Conservation (phyloP, 306 rosid genomes). For the Cucumis sativus region DNA sequence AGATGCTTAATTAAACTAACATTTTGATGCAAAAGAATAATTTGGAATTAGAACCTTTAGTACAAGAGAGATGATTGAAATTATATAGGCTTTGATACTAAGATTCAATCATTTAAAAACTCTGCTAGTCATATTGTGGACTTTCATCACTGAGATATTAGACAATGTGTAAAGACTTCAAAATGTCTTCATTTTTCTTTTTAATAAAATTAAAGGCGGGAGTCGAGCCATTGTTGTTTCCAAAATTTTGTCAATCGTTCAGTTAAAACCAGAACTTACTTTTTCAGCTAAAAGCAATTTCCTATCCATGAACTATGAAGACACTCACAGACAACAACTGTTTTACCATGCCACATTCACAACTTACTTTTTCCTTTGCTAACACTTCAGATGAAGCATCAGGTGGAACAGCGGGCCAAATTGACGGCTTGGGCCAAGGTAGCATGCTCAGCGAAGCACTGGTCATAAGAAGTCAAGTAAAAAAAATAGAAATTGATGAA, state of each 20-base stretch:
- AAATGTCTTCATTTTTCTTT: neutral
- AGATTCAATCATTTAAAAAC: neutral
- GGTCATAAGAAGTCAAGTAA: slow-evolving; percentile 13
- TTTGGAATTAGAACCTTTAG: neutral
- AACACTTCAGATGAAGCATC: slow-evolving; percentile 81
- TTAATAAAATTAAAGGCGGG: neutral
- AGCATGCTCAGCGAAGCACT: slow-evolving; percentile 96
- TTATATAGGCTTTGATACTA: neutral
- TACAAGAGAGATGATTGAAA: neutral
- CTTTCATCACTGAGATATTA: neutral
- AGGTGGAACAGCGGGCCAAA: slow-evolving; percentile 83
- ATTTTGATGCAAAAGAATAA: neutral
- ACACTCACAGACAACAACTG: neutral
- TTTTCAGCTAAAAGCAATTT: neutral
- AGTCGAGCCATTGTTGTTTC: neutral
- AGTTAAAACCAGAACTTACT: neutral
- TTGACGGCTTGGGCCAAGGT: slow-evolving; percentile 95
- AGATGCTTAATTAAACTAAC: neutral
- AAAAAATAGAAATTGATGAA: neutral
- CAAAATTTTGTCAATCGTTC: neutral
- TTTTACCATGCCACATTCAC: neutral
- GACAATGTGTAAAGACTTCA: neutral
- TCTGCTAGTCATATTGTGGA: neutral
- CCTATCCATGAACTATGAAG: neutral
- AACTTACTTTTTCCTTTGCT: slow-evolving; percentile 79